phyloP scores from a whole-genome alignment of 495 filamentous ascomycete genomes.

The Hyaloscypha hepaticicola region DNA sequence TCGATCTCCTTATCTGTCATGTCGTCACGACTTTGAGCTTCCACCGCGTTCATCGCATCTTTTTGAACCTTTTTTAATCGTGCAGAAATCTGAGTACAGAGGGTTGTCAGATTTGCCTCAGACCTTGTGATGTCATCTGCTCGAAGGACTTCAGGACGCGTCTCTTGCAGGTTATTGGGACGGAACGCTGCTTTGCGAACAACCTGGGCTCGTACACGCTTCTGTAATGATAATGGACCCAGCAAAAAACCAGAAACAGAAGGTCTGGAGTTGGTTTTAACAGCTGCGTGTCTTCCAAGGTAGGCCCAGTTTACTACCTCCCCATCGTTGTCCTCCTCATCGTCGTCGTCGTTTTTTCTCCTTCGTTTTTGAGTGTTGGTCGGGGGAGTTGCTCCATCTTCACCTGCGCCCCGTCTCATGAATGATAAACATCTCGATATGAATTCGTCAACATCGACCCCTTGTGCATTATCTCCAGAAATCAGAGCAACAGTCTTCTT shows the following conservation, averaged over 20 bases:
- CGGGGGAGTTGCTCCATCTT: constrained; percentile 35
- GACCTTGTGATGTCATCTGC: constrained; percentile 67
- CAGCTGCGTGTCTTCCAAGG: constrained; percentile 72
- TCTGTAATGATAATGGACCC: constrained; percentile 86
- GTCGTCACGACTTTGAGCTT: constrained; percentile 39
- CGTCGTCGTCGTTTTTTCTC: constrained; percentile 39
- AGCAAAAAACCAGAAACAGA: constrained; percentile 81
- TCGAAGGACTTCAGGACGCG: constrained; percentile 70
- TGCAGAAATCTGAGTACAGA: constrained; percentile 65
- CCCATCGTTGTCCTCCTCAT: constrained; percentile 62
- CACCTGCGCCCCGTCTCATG: constrained; percentile 61
- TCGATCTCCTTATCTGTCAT: constrained; percentile 37
- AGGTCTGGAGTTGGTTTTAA: constrained; percentile 70
- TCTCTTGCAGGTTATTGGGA: constrained; percentile 61
- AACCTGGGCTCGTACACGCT: constrained; percentile 65
- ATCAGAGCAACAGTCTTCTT: constrained; percentile 70
- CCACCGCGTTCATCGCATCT: constrained; percentile 42
- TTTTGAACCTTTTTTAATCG: constrained; percentile 40
- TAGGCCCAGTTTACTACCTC: constrained; percentile 87
- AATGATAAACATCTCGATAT: constrained; percentile 86
- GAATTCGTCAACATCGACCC: constrained; percentile 90
- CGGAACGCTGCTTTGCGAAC: constrained; percentile 64
- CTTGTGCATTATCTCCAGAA: constrained; percentile 63
- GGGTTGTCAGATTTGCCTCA: constrained; percentile 69
- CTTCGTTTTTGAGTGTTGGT: constrained; percentile 44